Conservation (phyloP, 2,329 filamentous ascomycete genomes). For the Fusarium beomiforme region DNA sequence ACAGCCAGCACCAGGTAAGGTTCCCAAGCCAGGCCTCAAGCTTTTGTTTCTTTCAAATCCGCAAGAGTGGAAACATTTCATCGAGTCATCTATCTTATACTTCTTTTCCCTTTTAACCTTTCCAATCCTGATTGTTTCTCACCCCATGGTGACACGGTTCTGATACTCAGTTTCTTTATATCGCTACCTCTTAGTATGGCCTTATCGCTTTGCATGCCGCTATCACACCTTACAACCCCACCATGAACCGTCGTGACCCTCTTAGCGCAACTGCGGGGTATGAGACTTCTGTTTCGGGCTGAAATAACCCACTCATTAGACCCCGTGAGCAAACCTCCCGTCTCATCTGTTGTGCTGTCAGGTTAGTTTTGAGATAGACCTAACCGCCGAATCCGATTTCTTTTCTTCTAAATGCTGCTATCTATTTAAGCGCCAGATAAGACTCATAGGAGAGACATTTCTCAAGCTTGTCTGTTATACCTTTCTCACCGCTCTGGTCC, state of each 20-base stretch:
- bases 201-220: slow-evolving; percentile 37
- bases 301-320: slow-evolving; percentile 26
- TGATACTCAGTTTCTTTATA: neutral
- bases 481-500: slow-evolving; percentile 19
- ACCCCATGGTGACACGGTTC: neutral
- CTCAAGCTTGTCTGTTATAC: neutral
- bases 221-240: slow-evolving; percentile 36
- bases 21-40: neutral
- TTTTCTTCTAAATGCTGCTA: neutral
- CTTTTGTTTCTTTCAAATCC: neutral
- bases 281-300: slow-evolving; percentile 30
- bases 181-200: neutral
- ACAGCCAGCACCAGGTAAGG: neutral
- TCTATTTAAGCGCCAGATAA: neutral
- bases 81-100: neutral
- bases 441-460: neutral
- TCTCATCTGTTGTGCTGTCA: slow-evolving; percentile 16
- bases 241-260: slow-evolving; percentile 36
- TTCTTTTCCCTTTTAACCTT: neutral
- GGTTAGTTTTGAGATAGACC: slow-evolving; percentile 7
- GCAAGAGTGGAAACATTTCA: neutral
- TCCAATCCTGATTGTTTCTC: neutral
- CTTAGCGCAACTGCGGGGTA: slow-evolving; percentile 39
- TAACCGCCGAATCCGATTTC: slow-evolving; percentile 17
- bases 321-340: slow-evolving; percentile 38